Percentiles rank a stretch among this genome's conserved stretches.
Evolutionary conservation across 805 yeast species (phyloP).

Genomic region (fission yeast (Schizosaccharomyces pombe)): DNA sequence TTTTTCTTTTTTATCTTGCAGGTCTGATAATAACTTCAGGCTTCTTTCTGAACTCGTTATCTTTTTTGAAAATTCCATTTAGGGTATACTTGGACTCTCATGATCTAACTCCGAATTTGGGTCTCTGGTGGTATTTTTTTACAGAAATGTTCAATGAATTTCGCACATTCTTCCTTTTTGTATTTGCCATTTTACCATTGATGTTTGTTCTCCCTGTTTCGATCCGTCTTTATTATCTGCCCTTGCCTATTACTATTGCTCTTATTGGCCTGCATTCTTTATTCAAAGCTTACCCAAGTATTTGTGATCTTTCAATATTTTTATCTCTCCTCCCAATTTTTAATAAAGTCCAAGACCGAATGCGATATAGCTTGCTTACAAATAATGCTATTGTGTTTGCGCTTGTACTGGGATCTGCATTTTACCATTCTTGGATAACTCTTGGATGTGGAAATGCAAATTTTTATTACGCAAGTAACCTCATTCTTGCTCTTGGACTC

Average conservation of each 20-base stretch:
- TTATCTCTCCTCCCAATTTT: slow-evolving; percentile 25
- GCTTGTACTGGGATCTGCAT: slow-evolving; percentile 56
- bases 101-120: slow-evolving; percentile 43
- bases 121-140: slow-evolving; percentile 97
- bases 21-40: neutral
- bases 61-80: neutral
- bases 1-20: neutral
- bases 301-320: slow-evolving; percentile 48
- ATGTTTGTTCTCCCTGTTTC: slow-evolving; percentile 54
- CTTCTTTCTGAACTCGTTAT: neutral
- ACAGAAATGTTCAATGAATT: slow-evolving; percentile 85
- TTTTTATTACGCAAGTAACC: slow-evolving; percentile 82
- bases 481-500: slow-evolving; percentile 52
- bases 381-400: slow-evolving; percentile 32
- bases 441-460: slow-evolving; percentile 89
- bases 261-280: slow-evolving; percentile 32
- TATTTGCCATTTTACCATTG: slow-evolving; percentile 54
- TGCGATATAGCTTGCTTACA: slow-evolving; percentile 27
- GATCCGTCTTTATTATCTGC: slow-evolving; percentile 34
- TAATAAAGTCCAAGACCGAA: slow-evolving; percentile 18
- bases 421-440: slow-evolving; percentile 83
- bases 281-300: slow-evolving; percentile 66
- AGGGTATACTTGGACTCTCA: slow-evolving; percentile 12
- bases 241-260: slow-evolving; percentile 31
- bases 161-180: slow-evolving; percentile 55